Evolutionary conservation across 495 filamentous ascomycete species (phyloP), one percentile per base, ranked within the genome.

Genomic region (Lentithecium fluviatile): DNA sequence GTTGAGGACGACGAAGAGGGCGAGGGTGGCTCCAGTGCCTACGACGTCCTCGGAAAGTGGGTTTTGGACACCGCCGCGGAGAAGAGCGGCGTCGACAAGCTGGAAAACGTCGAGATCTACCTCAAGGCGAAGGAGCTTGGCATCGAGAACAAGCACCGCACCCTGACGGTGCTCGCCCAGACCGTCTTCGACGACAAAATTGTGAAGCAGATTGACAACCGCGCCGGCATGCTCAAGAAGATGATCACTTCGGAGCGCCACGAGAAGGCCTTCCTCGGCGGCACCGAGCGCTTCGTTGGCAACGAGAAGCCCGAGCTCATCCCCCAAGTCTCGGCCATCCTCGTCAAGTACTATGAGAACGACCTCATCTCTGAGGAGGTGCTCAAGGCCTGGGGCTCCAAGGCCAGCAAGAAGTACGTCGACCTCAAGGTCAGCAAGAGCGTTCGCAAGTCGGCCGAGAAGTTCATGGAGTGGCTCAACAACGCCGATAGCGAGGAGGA

Each of bases 401-500:
- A 93, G 81, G 90, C 92, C 32, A 95, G 90, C 83, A 96, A 95
- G 84, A 95, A 95, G 75, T 97, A 96, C 71, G 90, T 96, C 71
- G 94, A 97, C 67, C 71, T 93, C 36, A 64, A 84, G 43, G 93
- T 84, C 58, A 96, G 90, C 78, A 93, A 90, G 81, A 96, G 96
- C 81, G 89, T 97, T 67, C 89, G 91, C 80, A 94, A 95, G 81
- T 84, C 89, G 59, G 92, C 94, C 32, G 88, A 93, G 80, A 85
- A 88, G 48, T 97, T 98, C 84, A 80, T 97, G 64, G 86, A 84
- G 64, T 97, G 94, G 94, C 89, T 98, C 36, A 83, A 90, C 69
- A 90, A 84, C 69, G 95, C 94, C 49, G 90, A 94, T 73, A 88
- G 87, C 71, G 91, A 95, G 60, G 90, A 69, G 47, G 91, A 95